Percentiles rank a stretch among this genome's conserved stretches.
phyloP scores from a whole-genome alignment of 768 basidiomycete species.

The Termitomyces sp. region DNA sequence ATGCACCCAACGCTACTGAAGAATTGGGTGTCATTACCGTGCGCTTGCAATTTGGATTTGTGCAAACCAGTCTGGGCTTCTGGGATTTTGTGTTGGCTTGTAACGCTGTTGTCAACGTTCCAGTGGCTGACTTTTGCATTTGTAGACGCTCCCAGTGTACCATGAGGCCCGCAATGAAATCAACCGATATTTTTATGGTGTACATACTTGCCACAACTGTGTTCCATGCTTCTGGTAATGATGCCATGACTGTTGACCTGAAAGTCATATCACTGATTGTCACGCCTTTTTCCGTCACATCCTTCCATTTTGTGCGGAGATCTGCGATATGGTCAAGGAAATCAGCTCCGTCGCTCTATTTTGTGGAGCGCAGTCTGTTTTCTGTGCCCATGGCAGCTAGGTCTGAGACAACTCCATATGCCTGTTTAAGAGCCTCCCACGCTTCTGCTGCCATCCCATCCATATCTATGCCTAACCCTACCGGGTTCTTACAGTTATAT shows the following conservation, averaged over 20 bases:
- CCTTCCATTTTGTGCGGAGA: constrained; percentile 11
- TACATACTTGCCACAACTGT: background rate
- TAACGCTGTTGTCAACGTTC: background rate
- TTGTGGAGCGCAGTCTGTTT: constrained; percentile 4
- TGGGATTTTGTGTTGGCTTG: background rate
- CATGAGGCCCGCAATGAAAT: background rate
- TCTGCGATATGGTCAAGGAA: constrained; percentile 11
- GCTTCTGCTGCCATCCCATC: constrained; percentile 16
- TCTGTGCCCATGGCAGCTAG: constrained; percentile 11
- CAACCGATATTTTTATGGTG: background rate
- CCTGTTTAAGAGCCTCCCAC: constrained; percentile 11
- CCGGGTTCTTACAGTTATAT: background rate
- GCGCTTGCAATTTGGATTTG: no score
- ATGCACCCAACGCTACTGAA: no score
- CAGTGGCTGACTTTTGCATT: background rate
- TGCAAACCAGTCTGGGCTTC: background rate
- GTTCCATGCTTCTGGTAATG: background rate
- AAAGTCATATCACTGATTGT: background rate
- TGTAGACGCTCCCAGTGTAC: background rate
- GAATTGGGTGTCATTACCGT: no score
- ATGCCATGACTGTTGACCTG: background rate
- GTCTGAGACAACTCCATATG: constrained; percentile 9
- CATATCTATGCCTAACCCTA: background rate
- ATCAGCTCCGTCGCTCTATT: constrained; percentile 4
- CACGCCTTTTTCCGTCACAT: constrained; percentile 3